Evolutionary conservation across 2,329 filamentous ascomycete genomes (phyloP).

Genomic region (Aspergillus sp.): DNA sequence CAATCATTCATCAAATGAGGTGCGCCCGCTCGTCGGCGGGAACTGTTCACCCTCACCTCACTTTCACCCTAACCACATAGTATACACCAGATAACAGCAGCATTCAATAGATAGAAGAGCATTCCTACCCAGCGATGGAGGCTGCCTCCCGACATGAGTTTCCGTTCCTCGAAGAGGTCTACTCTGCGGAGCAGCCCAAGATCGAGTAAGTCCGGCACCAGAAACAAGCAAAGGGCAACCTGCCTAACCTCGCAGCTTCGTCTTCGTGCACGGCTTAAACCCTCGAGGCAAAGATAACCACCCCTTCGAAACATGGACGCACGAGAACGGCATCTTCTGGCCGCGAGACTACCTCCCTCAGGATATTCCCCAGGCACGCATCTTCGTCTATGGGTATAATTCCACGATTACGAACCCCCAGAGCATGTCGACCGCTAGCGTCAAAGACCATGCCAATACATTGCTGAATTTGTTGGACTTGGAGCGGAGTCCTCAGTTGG

Average conservation of each 20-base stretch:
- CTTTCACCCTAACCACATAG: neutral
- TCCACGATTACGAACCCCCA: slow-evolving; percentile 34
- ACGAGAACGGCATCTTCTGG: slow-evolving; percentile 31
- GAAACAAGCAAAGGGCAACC: too few species aligned
- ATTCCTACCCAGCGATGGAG: neutral
- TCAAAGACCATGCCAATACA: slow-evolving; percentile 40
- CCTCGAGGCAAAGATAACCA: slow-evolving; percentile 34
- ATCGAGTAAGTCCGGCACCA: slow-evolving; percentile 27
- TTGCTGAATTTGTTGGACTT: slow-evolving; percentile 35
- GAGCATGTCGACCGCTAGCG: slow-evolving; percentile 36
- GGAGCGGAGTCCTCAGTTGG: slow-evolving; percentile 32
- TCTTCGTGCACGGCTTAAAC: slow-evolving; percentile 37
- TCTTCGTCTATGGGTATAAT: slow-evolving; percentile 39
- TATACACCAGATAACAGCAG: neutral
- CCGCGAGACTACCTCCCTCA: slow-evolving; percentile 27
- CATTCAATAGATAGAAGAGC: neutral
- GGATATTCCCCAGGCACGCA: slow-evolving; percentile 32
- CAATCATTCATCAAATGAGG: neutral
- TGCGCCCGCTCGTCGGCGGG: neutral
- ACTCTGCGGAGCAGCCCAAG: slow-evolving; percentile 27
- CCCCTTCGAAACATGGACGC: slow-evolving; percentile 37
- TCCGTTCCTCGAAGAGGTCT: slow-evolving; percentile 35
- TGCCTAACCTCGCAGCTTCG: slow-evolving; percentile 21
- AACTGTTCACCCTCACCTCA: neutral
- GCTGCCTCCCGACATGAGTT: slow-evolving; percentile 28